Conservation (phyloP, 2,329 filamentous ascomycete species). For the Zasmidium angulare region DNA sequence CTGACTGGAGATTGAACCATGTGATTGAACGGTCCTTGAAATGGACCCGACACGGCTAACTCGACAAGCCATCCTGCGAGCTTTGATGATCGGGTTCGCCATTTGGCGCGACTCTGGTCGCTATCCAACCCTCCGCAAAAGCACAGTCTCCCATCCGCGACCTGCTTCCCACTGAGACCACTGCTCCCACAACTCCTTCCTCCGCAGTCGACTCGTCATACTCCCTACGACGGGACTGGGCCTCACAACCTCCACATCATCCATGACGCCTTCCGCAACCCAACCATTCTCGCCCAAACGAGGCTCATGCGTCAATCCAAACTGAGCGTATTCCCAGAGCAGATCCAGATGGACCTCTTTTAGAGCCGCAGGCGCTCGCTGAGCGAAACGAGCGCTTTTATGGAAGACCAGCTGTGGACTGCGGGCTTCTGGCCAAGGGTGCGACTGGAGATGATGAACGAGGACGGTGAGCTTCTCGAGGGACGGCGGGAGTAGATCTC, state of each 20-base stretch:
- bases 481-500: neutral
- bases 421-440: neutral
- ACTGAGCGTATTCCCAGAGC: neutral
- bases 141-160: neutral
- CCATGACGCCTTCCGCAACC: neutral
- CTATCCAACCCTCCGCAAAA: neutral
- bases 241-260: neutral
- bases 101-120: too few relatives aligned
- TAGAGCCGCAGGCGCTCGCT: neutral
- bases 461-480: conserved; percentile 2
- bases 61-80: too few relatives aligned
- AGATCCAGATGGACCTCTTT: neutral
- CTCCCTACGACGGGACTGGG: conserved; percentile 1
- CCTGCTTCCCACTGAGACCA: neutral
- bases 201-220: neutral
- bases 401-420: neutral
- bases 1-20: too few relatives aligned
- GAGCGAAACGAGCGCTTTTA: neutral
- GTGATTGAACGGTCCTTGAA: too few relatives aligned
- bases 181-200: neutral
- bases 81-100: too few relatives aligned
- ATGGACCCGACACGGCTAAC: too few relatives aligned
- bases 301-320: neutral
- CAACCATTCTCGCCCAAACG: neutral
- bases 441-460: neutral